Evolutionary conservation across 2,329 filamentous ascomycete genomes (phyloP).

Genomic region (Arthrobotrys musiformis): DNA sequence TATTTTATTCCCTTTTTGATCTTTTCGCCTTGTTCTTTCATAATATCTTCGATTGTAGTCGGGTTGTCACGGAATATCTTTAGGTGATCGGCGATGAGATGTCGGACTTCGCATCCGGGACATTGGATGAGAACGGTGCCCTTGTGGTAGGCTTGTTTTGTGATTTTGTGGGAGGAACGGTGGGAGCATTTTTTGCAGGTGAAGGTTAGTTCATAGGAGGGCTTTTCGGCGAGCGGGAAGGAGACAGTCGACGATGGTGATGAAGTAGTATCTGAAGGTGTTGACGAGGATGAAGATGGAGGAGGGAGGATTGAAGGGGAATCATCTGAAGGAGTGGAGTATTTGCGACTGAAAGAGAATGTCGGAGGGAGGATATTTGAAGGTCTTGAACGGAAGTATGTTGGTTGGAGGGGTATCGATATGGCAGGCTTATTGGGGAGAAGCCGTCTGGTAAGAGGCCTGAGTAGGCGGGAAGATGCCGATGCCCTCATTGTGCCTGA

Average conservation of each 20-base stretch:
- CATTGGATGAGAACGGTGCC: constrained; percentile 91
- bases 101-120: constrained; percentile 83
- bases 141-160: constrained; percentile 93
- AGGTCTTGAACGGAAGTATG: background rate
- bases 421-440: background rate
- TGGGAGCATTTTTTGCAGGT: constrained; percentile 87
- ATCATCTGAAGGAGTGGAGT: constrained; percentile 31
- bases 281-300: constrained; percentile 3
- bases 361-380: constrained; percentile 23
- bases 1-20: constrained; percentile 48
- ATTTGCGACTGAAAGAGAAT: constrained; percentile 42
- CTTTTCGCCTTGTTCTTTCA: constrained; percentile 40
- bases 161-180: constrained; percentile 84
- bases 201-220: constrained; percentile 82
- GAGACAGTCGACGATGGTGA: constrained; percentile 59
- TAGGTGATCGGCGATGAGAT: constrained; percentile 92
- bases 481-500: constrained; percentile 29
- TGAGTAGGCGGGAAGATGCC: constrained; percentile 1
- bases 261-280: constrained; percentile 18
- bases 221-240: constrained; percentile 59
- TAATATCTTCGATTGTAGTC: constrained; percentile 36
- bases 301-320: constrained; percentile 38
- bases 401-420: background rate
- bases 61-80: constrained; percentile 64
- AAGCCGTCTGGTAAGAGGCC: constrained; percentile 22